Evolutionary conservation across 2,329 filamentous ascomycete genomes (phyloP).

Genomic region (Lasiodiplodia gonubiensis): DNA sequence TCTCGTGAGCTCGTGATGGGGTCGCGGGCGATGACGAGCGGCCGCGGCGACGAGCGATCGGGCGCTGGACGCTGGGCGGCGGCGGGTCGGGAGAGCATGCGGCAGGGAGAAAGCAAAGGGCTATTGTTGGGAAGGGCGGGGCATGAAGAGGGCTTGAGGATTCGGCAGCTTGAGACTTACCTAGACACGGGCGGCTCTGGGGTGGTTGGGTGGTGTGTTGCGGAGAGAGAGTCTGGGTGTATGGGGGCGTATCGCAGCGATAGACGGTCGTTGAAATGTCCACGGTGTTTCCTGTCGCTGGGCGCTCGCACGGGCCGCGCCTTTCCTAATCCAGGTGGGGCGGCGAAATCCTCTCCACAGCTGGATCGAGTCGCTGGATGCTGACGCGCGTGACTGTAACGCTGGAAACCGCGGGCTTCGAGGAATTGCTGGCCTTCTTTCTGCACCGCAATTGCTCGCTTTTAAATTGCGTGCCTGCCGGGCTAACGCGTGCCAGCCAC

Average conservation of each 20-base stretch:
- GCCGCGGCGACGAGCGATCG: conserved; percentile 20
- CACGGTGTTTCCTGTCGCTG: conserved; percentile 29
- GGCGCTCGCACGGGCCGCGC: conserved; percentile 24
- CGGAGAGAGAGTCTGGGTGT: conserved; percentile 26
- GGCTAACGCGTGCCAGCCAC: conserved; percentile 4
- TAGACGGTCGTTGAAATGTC: conserved; percentile 29
- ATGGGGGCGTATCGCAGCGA: conserved; percentile 27
- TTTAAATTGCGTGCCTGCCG: background rate
- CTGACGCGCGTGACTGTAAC: conserved; percentile 23
- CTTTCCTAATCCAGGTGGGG: conserved; percentile 26
- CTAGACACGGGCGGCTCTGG: conserved; percentile 12
- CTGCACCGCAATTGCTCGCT: background rate
- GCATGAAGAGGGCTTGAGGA: background rate
- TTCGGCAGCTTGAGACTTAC: conserved; percentile 22
- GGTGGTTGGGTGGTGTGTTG: conserved; percentile 13
- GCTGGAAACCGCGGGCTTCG: background rate
- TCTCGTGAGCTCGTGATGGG: conserved; percentile 3
- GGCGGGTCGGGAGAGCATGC: conserved; percentile 28
- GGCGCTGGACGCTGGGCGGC: conserved; percentile 23
- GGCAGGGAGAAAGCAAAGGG: conserved; percentile 21
- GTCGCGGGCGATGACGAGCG: conserved; percentile 23
- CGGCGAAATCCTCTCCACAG: conserved; percentile 28
- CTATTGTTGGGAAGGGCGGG: background rate
- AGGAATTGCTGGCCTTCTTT: background rate
- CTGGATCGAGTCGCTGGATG: conserved; percentile 13